These are phyloP conservation scores for Penicillium cosmopolitanum DNA, from an alignment of 495 filamentous ascomycete species.

Conservation along the genomic window DNA sequence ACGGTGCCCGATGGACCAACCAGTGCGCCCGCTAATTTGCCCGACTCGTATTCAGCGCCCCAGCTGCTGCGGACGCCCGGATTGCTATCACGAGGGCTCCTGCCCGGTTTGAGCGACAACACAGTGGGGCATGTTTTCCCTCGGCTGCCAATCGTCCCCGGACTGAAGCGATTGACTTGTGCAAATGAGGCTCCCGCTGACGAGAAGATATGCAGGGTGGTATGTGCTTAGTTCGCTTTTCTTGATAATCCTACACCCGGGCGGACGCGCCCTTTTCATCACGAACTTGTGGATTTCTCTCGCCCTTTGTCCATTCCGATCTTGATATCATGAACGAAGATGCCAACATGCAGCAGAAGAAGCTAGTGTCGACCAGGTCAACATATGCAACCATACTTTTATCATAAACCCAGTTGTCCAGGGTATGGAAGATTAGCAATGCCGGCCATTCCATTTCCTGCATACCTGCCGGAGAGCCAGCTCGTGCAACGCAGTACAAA, in stretches of 20 bases:
- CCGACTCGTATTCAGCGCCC: conserved; percentile 26
- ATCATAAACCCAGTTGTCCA: neutral
- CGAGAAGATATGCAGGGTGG: conserved; percentile 10
- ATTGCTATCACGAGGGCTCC: conserved; percentile 16
- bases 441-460: conserved; percentile 41
- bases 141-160: neutral
- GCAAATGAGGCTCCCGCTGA: conserved; percentile 30
- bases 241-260: conserved; percentile 3
- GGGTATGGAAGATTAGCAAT: conserved; percentile 35
- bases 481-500: conserved; percentile 32
- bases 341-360: neutral
- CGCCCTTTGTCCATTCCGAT: neutral
- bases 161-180: neutral
- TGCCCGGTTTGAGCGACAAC: conserved; percentile 7
- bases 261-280: conserved; percentile 4
- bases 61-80: conserved; percentile 12
- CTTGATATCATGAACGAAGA: neutral
- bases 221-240: neutral
- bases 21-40: conserved; percentile 9
- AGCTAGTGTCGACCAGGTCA: neutral
- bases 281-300: neutral
- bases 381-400: conserved; percentile 5
- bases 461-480: conserved; percentile 29
- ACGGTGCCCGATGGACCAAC: conserved; percentile 17
- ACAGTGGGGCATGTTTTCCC: neutral